These are phyloP conservation scores for Trichoderma asperellum DNA, from an alignment of 2,329 filamentous ascomycete genomes.

Conservation along the genomic window DNA sequence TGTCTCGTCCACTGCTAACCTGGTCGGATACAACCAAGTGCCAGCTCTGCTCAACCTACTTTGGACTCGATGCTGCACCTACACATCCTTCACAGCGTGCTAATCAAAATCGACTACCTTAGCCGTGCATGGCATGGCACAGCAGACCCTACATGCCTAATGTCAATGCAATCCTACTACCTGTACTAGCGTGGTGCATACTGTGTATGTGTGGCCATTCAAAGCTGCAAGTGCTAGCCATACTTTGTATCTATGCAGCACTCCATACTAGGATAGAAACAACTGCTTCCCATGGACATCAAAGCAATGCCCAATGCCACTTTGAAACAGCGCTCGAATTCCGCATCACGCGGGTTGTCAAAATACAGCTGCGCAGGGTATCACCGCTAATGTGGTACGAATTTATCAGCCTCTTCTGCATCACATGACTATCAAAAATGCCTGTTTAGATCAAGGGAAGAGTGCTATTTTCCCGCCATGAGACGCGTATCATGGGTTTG, in stretches of 20 bases:
- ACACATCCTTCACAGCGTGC: background rate
- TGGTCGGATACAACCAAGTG: background rate
- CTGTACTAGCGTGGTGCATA: slow-evolving; percentile 5
- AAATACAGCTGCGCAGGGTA: slow-evolving; percentile 23
- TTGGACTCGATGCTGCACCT: background rate
- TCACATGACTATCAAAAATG: slow-evolving; percentile 28
- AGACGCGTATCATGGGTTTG: slow-evolving; percentile 14
- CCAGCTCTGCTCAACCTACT: slow-evolving; percentile 8
- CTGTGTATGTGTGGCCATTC: background rate
- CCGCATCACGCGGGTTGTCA: slow-evolving; percentile 24
- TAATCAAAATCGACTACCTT: background rate
- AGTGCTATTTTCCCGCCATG: slow-evolving; percentile 5
- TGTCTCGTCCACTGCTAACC: background rate
- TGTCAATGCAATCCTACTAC: slow-evolving; percentile 17
- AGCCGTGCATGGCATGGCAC: background rate
- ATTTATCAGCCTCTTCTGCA: slow-evolving; percentile 25
- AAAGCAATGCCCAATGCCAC: slow-evolving; percentile 1
- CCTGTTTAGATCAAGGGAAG: slow-evolving; percentile 9
- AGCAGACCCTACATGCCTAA: background rate
- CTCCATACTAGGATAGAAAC: background rate
- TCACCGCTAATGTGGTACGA: slow-evolving; percentile 25
- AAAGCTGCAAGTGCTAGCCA: slow-evolving; percentile 17
- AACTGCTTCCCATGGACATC: background rate
- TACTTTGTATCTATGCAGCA: background rate
- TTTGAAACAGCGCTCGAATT: background rate